Evolutionary conservation across 495 filamentous ascomycete genomes (phyloP), one percentile per base, ranked within the genome.

Genomic region (Neurospora sublineolata): DNA sequence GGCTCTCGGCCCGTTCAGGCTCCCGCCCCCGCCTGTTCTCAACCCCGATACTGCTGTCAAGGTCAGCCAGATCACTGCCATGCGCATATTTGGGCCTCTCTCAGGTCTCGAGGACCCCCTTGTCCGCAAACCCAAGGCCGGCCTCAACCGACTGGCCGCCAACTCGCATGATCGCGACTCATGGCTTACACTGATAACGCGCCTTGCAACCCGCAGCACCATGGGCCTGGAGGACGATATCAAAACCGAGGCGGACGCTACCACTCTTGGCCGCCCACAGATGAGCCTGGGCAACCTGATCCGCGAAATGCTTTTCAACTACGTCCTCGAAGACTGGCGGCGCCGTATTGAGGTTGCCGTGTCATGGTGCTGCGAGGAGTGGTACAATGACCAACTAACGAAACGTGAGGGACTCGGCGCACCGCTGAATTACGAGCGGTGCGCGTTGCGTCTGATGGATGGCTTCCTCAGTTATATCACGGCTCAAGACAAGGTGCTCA

Each of bases 331-430:
- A 71, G 95, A 99, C 80, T 99, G 96, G 80, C 87, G 94, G 40
- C 88, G 86, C 44, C 89, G 94, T 30, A 92, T 98, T 70, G 93
- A 93, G 71, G 86, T 93, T 41, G 94, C 92, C 3, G 90, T 97
- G 69, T 87, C 89, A 20, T 99, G 95, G 95, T 84, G 98, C 36
- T 94, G 91, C 76, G 95, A 99, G 80, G 95, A 99, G 81, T 99
- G 94, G 94, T 98, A 97, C 81, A 95, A 93, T 77, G 96, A 97
- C 79, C 87, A 87, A 44, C 80, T 97, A 33, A 82, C 86, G 52
- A 82, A 84, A 60, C 82, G 83, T 23, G 75, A 77, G 10, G 82
- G 82, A 33, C 18, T 40, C n/a, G 81, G 85, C 1, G 79, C 85
- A 9, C 80, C 84, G 9, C 76, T 87, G 38, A 86, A 94, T 75